Evolutionary conservation across 495 filamentous ascomycete genomes (phyloP), one percentile per base, ranked within the genome.

Genomic region (Cercophora sp.): DNA sequence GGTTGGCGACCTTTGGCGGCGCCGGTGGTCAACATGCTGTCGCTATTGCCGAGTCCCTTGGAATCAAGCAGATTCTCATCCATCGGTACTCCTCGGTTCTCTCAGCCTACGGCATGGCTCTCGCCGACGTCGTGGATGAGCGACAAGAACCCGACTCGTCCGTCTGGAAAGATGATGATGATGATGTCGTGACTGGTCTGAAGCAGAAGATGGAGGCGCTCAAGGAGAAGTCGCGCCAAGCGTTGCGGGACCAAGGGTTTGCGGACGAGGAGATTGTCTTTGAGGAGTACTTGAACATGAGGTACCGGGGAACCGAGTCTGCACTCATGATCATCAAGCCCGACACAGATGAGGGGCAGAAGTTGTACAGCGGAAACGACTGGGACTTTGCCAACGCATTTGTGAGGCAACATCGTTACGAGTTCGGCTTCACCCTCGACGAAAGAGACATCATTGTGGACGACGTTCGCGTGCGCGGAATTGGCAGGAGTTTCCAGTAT

Each of bases 1-100:
- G 89, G 5, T 77, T 97, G 34, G 91, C 91, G 1, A 91, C 87
- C 0, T 97, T 98, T 71, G 93, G 93, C 18, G 93, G 93, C 23
- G 93, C 93, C 1, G 93, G 93, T 41, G 93, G 93, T 2, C 93
- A 98, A 65, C 93, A 98, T 61, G 93, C 93, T 5, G 88, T 93
- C 15, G 90, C 89, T n/a, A 96, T 98, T 60, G 93, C 92, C 9
- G 86, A 91, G 58, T 86, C 85, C 16, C 74, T 98, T 16, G 91
- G 92, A 0, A 89, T 98, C 57, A 78, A 73, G 24, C 88, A 94
- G 64, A 92, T 96, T 29, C 72, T 98, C 3, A 78, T 98, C 11
- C 93, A 96, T 62, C 78, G 86, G 32, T 96, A 96, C 65, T 96
- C 92, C 0, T 96, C 91, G 0, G 90, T 98, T 2, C 78, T 98